phyloP scores from a whole-genome alignment of 202 grass and related monocot species.

The Cymbopogon flexuosus region DNA sequence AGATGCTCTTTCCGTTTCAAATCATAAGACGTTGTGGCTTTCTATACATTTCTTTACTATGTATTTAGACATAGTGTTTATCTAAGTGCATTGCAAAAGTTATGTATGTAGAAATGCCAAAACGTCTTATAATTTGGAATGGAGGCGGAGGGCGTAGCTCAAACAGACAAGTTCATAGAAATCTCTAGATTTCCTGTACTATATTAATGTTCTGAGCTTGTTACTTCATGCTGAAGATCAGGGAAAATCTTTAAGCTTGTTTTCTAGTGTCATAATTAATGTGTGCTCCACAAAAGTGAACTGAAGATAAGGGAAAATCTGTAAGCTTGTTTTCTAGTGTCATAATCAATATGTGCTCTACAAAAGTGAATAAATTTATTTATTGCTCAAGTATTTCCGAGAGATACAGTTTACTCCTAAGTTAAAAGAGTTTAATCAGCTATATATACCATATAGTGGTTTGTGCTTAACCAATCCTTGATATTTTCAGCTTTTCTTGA shows the following conservation, averaged over 20 bases:
- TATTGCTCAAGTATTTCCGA: background rate
- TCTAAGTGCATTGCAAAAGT: too few relatives aligned
- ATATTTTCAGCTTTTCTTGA: conserved; percentile 33
- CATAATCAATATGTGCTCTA: conserved; percentile 2
- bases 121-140: too few relatives aligned
- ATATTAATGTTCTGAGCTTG: background rate
- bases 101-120: too few relatives aligned
- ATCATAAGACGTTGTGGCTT: too few relatives aligned
- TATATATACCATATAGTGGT: too few relatives aligned
- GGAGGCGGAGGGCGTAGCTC: too few relatives aligned
- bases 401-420: conserved; percentile 6
- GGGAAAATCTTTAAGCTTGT: background rate
- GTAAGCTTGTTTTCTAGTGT: background rate
- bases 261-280: background rate
- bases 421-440: background rate
- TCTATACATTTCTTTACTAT: too few relatives aligned
- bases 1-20: background rate
- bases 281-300: conserved; percentile 10
- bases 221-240: background rate
- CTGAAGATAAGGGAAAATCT: background rate
- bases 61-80: too few relatives aligned
- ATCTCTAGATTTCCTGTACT: background rate
- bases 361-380: background rate
- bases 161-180: background rate
- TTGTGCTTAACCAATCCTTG: background rate